These are phyloP conservation scores for Ochromonas danica DNA, from an alignment of 108 stramenopile species.

Conservation along the genomic window DNA sequence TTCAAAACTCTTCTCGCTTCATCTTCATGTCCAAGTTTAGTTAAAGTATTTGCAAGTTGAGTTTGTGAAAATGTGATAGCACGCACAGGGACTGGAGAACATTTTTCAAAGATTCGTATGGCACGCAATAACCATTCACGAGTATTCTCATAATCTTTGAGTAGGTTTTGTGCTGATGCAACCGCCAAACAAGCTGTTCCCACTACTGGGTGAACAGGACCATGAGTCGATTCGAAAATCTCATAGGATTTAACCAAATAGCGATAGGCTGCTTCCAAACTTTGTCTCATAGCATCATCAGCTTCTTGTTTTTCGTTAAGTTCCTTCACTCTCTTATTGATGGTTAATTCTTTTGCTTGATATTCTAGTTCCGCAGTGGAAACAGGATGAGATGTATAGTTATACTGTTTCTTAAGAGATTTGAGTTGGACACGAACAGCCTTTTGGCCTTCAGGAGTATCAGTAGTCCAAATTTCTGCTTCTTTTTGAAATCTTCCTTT, in stretches of 20 bases:
- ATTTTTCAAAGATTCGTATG: constrained; percentile 4
- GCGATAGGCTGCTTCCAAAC: constrained; percentile 22
- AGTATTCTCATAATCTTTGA: background rate
- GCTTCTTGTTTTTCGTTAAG: background rate
- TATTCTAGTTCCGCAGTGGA: constrained; percentile 23
- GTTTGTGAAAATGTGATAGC: constrained; percentile 31
- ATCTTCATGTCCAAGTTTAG: constrained; percentile 2
- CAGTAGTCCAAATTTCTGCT: constrained; percentile 4
- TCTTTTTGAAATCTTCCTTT: constrained; percentile 20
- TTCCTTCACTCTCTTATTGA: constrained; percentile 3
- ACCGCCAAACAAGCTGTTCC: constrained; percentile 26
- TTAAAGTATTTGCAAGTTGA: background rate
- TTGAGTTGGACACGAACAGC: background rate
- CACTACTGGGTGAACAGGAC: background rate
- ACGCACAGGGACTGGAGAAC: constrained; percentile 8
- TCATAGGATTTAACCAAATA: constrained; percentile 23
- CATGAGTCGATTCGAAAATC: constrained; percentile 15
- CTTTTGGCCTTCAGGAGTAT: background rate
- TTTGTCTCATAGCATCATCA: background rate
- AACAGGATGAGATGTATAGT: background rate
- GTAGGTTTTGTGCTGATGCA: constrained; percentile 3
- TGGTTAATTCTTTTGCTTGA: background rate
- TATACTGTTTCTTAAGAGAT: constrained; percentile 10
- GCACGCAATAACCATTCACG: constrained; percentile 2
- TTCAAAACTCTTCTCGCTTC: background rate